Conservation (phyloP, 106 monocot species). For the Dendrobium officinale region DNA sequence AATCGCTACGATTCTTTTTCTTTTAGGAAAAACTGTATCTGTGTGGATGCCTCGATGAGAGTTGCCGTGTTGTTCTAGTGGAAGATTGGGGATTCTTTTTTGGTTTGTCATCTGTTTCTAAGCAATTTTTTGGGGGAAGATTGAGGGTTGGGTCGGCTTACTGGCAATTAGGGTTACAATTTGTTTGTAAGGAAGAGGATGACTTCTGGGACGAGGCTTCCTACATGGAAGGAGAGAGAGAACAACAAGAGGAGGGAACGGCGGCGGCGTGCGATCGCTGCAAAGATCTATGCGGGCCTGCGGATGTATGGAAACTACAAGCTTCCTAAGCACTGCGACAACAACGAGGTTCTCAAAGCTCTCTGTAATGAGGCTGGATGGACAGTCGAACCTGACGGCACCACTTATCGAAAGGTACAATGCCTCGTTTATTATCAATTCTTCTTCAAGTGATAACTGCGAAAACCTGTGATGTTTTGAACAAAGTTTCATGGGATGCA, state of each 20-base stretch:
- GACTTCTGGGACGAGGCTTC: constrained; percentile 11
- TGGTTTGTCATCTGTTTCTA: background rate
- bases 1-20: background rate
- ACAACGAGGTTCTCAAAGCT: constrained; percentile 27
- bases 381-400: constrained; percentile 20
- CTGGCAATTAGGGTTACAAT: background rate
- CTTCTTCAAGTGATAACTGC: background rate
- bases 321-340: constrained; percentile 23
- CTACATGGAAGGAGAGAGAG: constrained; percentile 23
- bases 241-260: constrained; percentile 21
- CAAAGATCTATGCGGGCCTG: constrained; percentile 18
- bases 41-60: background rate
- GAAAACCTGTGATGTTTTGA: too few species aligned
- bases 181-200: background rate
- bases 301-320: constrained; percentile 17
- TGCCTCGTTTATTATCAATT: background rate
- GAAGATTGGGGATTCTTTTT: background rate
- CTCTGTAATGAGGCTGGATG: constrained; percentile 23
- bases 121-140: background rate
- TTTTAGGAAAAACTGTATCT: background rate
- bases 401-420: constrained; percentile 18
- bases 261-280: constrained; percentile 17
- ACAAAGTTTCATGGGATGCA: too few species aligned
- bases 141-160: background rate
- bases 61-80: background rate